phyloP scores from a whole-genome alignment of 345 rosid species.

The Hibiscus tridactylites region DNA sequence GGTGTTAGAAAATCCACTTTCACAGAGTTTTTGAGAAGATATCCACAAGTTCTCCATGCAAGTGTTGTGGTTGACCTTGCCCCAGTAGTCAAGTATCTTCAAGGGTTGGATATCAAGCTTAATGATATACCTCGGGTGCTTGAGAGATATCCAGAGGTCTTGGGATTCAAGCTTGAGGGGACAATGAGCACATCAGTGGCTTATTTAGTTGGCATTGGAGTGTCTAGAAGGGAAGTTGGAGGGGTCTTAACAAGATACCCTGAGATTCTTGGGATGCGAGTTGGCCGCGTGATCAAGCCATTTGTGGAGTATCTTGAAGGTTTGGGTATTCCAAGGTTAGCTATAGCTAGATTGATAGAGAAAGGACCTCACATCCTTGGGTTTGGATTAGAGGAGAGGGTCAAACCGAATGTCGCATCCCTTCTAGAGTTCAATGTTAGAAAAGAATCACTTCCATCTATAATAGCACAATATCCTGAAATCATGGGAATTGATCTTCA shows the following conservation, averaged over 20 bases:
- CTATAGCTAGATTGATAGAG: slow-evolving; percentile 85
- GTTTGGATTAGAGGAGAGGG: slow-evolving; percentile 53
- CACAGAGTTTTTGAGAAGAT: slow-evolving; percentile 65
- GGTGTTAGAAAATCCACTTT: slow-evolving; percentile 84
- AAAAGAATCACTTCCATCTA: slow-evolving; percentile 47
- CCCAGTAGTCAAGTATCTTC: slow-evolving; percentile 86
- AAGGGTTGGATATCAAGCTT: slow-evolving; percentile 84
- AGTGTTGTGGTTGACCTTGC: slow-evolving; percentile 91
- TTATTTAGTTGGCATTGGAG: slow-evolving; percentile 81
- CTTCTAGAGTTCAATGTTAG: slow-evolving; percentile 56
- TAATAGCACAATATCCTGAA: slow-evolving; percentile 87
- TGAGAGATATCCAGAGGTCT: slow-evolving; percentile 78
- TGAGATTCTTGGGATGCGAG: slow-evolving; percentile 84
- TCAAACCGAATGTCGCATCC: slow-evolving; percentile 56
- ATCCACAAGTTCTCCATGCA: slow-evolving; percentile 81
- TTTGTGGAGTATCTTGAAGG: slow-evolving; percentile 71
- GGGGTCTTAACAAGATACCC: slow-evolving; percentile 72
- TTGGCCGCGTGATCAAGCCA: slow-evolving; percentile 79
- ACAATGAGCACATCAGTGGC: slow-evolving; percentile 96
- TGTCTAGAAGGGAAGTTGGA: slow-evolving; percentile 83
- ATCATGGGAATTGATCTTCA: slow-evolving; percentile 63
- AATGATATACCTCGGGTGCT: slow-evolving; percentile 73
- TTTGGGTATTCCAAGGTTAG: slow-evolving; percentile 71
- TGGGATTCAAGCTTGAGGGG: slow-evolving; percentile 94
- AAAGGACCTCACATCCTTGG: slow-evolving; percentile 73